Percentiles rank a stretch among this genome's conserved stretches.
These are phyloP conservation scores for Nepenthes gracilis DNA, from an alignment of 148 eudicot genomes.

Conservation along the genomic window DNA sequence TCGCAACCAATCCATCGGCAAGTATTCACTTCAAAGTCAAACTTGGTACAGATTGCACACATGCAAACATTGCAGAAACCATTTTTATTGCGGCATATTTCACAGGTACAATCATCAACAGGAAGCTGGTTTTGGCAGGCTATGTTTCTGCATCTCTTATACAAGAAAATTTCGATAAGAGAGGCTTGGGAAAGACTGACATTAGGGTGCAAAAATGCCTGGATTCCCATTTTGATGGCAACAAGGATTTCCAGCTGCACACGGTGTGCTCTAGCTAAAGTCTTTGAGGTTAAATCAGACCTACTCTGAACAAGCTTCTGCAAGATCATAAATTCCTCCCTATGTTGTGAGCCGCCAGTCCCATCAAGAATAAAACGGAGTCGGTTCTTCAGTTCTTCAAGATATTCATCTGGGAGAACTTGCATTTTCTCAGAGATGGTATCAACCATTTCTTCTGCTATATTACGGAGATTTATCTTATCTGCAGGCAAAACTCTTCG, in stretches of 20 bases:
- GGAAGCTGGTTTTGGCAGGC: conserved; percentile 52
- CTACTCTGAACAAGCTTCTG: conserved; percentile 51
- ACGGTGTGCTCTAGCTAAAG: conserved; percentile 35
- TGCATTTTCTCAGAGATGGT: conserved; percentile 40
- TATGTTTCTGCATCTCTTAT: conserved; percentile 54
- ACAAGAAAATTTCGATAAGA: conserved; percentile 43
- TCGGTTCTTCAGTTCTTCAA: conserved; percentile 37
- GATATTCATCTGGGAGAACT: conserved; percentile 30
- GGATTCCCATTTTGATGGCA: conserved; percentile 47
- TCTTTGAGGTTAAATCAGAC: conserved; percentile 34
- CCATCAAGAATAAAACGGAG: conserved; percentile 46
- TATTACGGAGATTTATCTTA: conserved; percentile 49
- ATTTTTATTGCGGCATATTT: conserved; percentile 30
- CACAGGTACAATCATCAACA: conserved; percentile 46
- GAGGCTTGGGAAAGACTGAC: conserved; percentile 41
- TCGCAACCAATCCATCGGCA: conserved; percentile 72
- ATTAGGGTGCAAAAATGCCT: conserved; percentile 48
- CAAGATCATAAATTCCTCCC: conserved; percentile 36
- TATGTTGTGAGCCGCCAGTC: conserved; percentile 37
- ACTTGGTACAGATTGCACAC: conserved; percentile 53
- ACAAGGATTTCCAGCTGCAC: conserved; percentile 53
- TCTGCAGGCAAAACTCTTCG: conserved; percentile 60
- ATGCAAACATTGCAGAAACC: conserved; percentile 68
- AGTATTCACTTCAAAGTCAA: conserved; percentile 59
- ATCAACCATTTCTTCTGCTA: conserved; percentile 52